Base-by-base conservation (phyloP, 768 basidiomycete species). In the Dentipellis sp. region DNA sequence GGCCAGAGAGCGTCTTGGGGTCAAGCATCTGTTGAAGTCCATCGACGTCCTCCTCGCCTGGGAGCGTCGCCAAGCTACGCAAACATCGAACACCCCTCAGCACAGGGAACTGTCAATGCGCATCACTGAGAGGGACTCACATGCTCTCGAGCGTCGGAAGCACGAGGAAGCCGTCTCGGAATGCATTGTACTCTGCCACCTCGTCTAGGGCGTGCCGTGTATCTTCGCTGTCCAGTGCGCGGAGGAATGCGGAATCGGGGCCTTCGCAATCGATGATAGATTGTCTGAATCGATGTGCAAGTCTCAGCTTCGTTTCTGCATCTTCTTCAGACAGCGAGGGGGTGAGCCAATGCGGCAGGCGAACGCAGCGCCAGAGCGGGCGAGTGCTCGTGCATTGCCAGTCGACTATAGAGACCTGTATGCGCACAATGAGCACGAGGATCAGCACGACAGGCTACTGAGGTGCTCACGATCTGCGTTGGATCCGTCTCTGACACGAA, bases 141-240 rank as follows among this genome's bases (percentile, higher is more conserved):
- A 71, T 67, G 63, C 69, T 70, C 58, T 72, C 65, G 23, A 71
- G 63, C 11, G 70, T 67, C 9, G 71, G 69, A 21, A 70, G 55
- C 8, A 72, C 53, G 12, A 72, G 60, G 58, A 71, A 72, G 29
- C 68, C 69, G 48, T 72, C 69, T 10, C 59, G 62, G 57, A 71
- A 66, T 2, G 70, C 66, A 53, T 71, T 65, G 59, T 69, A 71
- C 19, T 64, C 62, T 1, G 66, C 67, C 12, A 71, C 61, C 39
- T 71, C 69, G 51, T 70, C 65, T 19, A 71, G 63, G 10, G 67
- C 61, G n/a, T 61, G 60, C 22, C 70, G 64, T 6, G 68, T 65
- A 42, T 66, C 67, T 39, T 69, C 68, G 17, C 61, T 49, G 40
- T 70, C 65, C 10, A 71, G 49, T 0, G 64, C 63, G 11, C 64